phyloP scores from a whole-genome alignment of 2,329 filamentous ascomycete genomes.

The Leptographium lundbergii region DNA sequence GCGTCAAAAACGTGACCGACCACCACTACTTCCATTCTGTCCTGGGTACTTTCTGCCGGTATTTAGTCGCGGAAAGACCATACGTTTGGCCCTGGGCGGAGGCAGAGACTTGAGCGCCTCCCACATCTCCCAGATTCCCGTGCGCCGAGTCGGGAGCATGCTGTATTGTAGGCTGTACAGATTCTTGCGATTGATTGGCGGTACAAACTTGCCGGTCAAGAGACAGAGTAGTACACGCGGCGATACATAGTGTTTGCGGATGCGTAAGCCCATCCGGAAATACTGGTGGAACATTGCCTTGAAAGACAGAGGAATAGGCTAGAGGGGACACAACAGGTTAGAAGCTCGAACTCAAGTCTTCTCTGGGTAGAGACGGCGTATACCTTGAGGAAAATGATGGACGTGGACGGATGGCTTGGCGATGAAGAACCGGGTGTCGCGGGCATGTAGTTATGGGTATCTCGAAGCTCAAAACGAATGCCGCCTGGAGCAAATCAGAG shows the following conservation, averaged over 20 bases:
- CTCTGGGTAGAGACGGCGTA: not conserved
- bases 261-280: slow-evolving; percentile 82
- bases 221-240: slow-evolving; percentile 80
- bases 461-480: slow-evolving; percentile 79
- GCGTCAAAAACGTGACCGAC: not conserved
- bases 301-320: slow-evolving; percentile 83
- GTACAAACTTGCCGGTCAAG: slow-evolving; percentile 81
- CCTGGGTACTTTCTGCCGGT: not conserved
- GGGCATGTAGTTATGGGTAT: slow-evolving; percentile 45
- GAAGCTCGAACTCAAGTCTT: not conserved
- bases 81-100: slow-evolving; percentile 29
- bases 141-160: slow-evolving; percentile 78
- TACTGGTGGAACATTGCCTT: slow-evolving; percentile 96
- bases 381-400: slow-evolving; percentile 79
- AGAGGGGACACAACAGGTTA: not conserved
- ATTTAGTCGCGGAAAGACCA: slow-evolving; percentile 20
- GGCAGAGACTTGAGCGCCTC: slow-evolving; percentile 44
- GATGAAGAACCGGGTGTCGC: slow-evolving; percentile 21
- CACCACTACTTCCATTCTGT: not conserved
- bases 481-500: slow-evolving; percentile 40
- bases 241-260: slow-evolving; percentile 90
- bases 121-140: slow-evolving; percentile 81
- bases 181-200: slow-evolving; percentile 87
- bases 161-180: slow-evolving; percentile 95
- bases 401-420: slow-evolving; percentile 46